Evolutionary conservation across 495 filamentous ascomycete genomes (phyloP).

Genomic region (Hyaloscypha variabilis): DNA sequence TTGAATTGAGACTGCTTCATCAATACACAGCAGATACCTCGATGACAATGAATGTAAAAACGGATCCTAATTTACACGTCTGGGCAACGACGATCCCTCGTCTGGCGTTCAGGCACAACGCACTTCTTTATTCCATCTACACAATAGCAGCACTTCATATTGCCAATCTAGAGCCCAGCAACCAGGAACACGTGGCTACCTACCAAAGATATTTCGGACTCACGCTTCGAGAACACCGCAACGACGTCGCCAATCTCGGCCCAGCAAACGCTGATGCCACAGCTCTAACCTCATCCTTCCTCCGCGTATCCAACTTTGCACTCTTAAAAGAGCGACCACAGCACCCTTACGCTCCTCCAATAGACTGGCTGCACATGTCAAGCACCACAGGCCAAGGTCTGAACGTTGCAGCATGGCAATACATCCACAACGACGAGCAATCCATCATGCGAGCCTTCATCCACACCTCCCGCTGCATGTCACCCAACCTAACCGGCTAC

Average conservation of each 20-base stretch:
- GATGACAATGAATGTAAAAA: slow-evolving; percentile 23
- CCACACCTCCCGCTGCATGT: slow-evolving; percentile 18
- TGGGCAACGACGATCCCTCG: slow-evolving; percentile 33
- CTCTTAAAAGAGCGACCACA: slow-evolving; percentile 34
- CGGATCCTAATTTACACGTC: slow-evolving; percentile 11
- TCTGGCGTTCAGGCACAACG: slow-evolving; percentile 38
- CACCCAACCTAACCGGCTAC: not conserved
- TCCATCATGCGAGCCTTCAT: slow-evolving; percentile 24
- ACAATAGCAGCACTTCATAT: slow-evolving; percentile 39
- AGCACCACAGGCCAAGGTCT: slow-evolving; percentile 30
- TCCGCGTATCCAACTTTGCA: slow-evolving; percentile 35
- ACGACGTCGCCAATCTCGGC: slow-evolving; percentile 35
- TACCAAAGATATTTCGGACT: slow-evolving; percentile 38
- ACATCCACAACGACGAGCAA: slow-evolving; percentile 23
- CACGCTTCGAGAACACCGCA: slow-evolving; percentile 39
- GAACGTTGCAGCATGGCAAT: slow-evolving; percentile 26
- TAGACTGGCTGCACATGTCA: slow-evolving; percentile 39
- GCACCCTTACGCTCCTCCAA: slow-evolving; percentile 40
- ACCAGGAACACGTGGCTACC: slow-evolving; percentile 29
- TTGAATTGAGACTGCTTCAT: slow-evolving; percentile 40
- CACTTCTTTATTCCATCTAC: slow-evolving; percentile 40
- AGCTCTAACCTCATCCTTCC: slow-evolving; percentile 36
- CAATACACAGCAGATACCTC: slow-evolving; percentile 37
- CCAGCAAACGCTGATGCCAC: slow-evolving; percentile 39
- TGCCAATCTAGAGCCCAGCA: slow-evolving; percentile 22